Evolutionary conservation across 1,284 basidiomycete species (phyloP).

Genomic region (Phenoliferia sp.): DNA sequence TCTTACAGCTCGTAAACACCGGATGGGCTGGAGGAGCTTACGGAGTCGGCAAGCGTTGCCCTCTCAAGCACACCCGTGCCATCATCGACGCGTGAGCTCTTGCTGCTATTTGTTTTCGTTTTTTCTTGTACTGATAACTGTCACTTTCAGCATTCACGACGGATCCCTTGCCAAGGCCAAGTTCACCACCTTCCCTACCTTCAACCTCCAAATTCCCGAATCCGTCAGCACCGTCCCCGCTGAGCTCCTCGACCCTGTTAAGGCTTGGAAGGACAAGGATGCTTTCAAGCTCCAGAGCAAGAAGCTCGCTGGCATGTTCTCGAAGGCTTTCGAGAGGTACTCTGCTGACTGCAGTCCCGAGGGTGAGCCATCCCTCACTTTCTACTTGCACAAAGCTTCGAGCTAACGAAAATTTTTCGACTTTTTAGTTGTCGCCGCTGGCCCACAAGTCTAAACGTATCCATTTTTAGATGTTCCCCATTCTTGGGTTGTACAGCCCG

Average conservation of each 20-base stretch:
- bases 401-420: neutral
- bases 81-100: constrained; percentile 72
- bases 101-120: neutral
- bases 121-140: constrained; percentile 47
- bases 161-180: constrained; percentile 81
- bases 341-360: constrained; percentile 55
- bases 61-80: constrained; percentile 85
- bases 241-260: constrained; percentile 77
- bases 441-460: neutral
- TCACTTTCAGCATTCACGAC: constrained; percentile 95
- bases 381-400: neutral
- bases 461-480: no score
- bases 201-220: constrained; percentile 59
- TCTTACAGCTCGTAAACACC: constrained; percentile 74
- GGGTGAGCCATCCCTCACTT: neutral
- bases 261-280: constrained; percentile 80
- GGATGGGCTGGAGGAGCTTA: constrained; percentile 97
- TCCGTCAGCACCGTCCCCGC: constrained; percentile 69
- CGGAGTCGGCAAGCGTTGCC: constrained; percentile 77
- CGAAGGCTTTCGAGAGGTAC: constrained; percentile 83
- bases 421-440: neutral
- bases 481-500: no score
- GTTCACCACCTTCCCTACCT: constrained; percentile 67
- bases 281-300: constrained; percentile 78
- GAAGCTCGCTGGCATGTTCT: constrained; percentile 79